Evolutionary conservation across 2,329 filamentous ascomycete genomes (phyloP).

Genomic region (Fulvia fulva): DNA sequence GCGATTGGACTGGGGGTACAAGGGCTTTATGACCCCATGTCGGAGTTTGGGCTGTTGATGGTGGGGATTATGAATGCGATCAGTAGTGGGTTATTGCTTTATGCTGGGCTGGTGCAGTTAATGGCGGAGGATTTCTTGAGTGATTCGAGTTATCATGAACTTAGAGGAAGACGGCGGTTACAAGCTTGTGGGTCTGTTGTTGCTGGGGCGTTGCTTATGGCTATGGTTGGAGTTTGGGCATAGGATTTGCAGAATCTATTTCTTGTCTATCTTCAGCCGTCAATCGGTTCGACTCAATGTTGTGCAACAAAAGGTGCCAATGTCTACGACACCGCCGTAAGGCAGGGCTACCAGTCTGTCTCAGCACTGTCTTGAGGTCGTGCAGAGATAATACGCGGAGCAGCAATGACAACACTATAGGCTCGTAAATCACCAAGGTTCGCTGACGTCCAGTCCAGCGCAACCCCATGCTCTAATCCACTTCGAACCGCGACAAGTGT

Average conservation of each 20-base stretch:
- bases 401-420: too few relatives aligned
- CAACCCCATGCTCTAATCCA: too few relatives aligned
- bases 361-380: too few relatives aligned
- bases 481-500: too few relatives aligned
- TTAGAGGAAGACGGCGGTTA: slow-evolving; percentile 55
- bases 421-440: too few relatives aligned
- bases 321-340: too few relatives aligned
- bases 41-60: slow-evolving; percentile 46
- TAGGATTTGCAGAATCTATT: slow-evolving; percentile 18
- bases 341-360: too few relatives aligned
- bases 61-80: slow-evolving; percentile 51
- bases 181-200: slow-evolving; percentile 62
- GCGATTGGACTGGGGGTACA: slow-evolving; percentile 49
- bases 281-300: too few relatives aligned
- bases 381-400: too few relatives aligned
- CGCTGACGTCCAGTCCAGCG: too few relatives aligned
- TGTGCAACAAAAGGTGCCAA: too few relatives aligned
- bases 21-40: slow-evolving; percentile 48
- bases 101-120: slow-evolving; percentile 49
- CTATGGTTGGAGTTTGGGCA: slow-evolving; percentile 64
- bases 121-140: slow-evolving; percentile 54
- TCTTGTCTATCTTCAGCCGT: not conserved
- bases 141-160: slow-evolving; percentile 58
- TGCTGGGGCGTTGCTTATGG: slow-evolving; percentile 59
- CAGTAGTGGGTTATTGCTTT: slow-evolving; percentile 45